Conservation (phyloP, 768 basidiomycete species). For the Termitomyces sp. region DNA sequence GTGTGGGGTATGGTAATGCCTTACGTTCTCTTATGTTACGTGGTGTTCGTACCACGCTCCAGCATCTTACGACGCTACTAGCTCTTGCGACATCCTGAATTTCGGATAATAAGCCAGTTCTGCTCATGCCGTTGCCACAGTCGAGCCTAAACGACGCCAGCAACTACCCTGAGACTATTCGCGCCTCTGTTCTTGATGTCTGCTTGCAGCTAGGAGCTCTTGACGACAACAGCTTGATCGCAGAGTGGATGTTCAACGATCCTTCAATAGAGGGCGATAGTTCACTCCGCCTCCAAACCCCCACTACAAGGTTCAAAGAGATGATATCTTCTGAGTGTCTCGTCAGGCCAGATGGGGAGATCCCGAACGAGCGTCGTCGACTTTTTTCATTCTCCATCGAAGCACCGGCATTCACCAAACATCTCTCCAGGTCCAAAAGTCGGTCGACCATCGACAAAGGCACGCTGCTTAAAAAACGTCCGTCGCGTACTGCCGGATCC, state of each 20-base stretch:
- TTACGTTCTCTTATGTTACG: background rate
- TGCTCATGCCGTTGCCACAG: background rate
- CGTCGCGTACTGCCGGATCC: background rate
- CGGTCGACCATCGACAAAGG: background rate
- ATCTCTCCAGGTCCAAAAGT: background rate
- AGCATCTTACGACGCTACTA: background rate
- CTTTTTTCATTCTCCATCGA: constrained; percentile 12
- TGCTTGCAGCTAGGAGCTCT: constrained; percentile 32
- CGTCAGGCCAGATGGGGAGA: background rate
- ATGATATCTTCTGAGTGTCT: constrained; percentile 13
- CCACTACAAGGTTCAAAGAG: constrained; percentile 19
- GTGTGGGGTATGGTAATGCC: background rate
- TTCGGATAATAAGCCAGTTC: background rate
- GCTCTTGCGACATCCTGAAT: background rate
- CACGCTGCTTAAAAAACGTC: background rate
- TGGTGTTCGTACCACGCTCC: background rate
- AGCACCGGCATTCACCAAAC: constrained; percentile 6
- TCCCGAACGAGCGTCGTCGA: background rate
- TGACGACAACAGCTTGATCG: constrained; percentile 29
- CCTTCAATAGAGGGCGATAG: constrained; percentile 8
- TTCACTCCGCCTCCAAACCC: background rate
- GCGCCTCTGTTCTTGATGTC: constrained; percentile 32
- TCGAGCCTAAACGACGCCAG: background rate
- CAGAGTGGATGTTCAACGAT: constrained; percentile 33
- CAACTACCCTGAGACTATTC: constrained; percentile 2